Evolutionary conservation across 2,329 filamentous ascomycete species (phyloP), one percentile per base, ranked within the genome.

Genomic region (Trichoderma brevicompactum): DNA sequence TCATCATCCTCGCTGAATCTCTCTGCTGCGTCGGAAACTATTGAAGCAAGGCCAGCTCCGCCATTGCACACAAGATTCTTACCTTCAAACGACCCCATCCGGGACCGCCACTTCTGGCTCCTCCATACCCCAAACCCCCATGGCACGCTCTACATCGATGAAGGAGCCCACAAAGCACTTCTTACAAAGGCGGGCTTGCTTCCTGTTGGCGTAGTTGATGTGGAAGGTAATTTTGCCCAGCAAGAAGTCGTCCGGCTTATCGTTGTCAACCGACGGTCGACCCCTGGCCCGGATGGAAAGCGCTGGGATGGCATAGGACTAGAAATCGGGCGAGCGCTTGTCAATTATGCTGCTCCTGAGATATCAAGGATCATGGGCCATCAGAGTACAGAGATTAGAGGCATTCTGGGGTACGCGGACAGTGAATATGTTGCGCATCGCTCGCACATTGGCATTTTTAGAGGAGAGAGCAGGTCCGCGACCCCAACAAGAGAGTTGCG

Each of bases 91-190:
- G 88, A 91, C 32, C 94, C 94, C 1, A 95, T 98, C 66, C 89
- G 92, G 65, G 95, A 97, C 76, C 90, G 94, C 68, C 93, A 95
- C 75, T 98, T 99, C 83, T 99, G 95, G 95, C 89, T 99, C 55
- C 84, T 98, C 0, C 92, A 99, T 78, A 95, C 94, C 9, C 87
- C 97, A 10, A 89, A 89, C 28, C 92, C 95, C 0, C 94, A 96
- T 73, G 95, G 95, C 13, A 96, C 90, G 2, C 76, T 99, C 32
- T 98, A 92, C 79, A 96, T 99, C 71, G 95, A 99, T 80, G 81
- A 87, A n/a, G 95, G 95, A 48, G 94, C 94, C 3, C 89, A 93
- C 78, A 82, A 84, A 40, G 95, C 94, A 0, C 84, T 98, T 3
- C 80, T 88, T 15, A 88, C 89, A 74, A 96, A 96, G 79, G 93